phyloP scores from a whole-genome alignment of 345 rosid species.

The Citrus hindsii region DNA sequence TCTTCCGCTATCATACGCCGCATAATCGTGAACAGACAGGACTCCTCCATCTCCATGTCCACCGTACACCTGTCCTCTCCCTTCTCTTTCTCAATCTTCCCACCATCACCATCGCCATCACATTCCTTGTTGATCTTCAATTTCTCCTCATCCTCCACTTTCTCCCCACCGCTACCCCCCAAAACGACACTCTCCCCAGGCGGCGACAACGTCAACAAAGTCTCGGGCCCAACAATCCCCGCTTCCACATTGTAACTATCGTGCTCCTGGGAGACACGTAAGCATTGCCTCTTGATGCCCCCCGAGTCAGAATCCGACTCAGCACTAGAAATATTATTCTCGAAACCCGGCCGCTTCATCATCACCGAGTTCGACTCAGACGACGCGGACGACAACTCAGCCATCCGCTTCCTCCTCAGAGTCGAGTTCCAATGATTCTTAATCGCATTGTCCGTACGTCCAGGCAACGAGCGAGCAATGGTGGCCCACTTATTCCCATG shows the following conservation, averaged over 20 bases:
- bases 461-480: conserved; percentile 56
- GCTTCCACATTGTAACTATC: conserved; percentile 4
- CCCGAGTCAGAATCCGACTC: conserved; percentile 28
- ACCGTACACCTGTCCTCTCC: background rate
- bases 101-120: background rate
- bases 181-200: conserved; percentile 33
- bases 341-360: conserved; percentile 17
- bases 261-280: conserved; percentile 15
- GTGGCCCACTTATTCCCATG: conserved; percentile 77
- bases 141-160: background rate
- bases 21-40: conserved; percentile 40
- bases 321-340: background rate
- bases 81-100: background rate
- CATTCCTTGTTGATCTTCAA: background rate
- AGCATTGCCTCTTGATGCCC: conserved; percentile 26
- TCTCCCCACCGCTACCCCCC: background rate
- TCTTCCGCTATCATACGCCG: conserved; percentile 52
- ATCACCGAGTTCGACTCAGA: conserved; percentile 31
- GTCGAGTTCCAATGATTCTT: conserved; percentile 79
- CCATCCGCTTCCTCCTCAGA: conserved; percentile 27
- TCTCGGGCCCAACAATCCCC: conserved; percentile 25
- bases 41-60: conserved; percentile 31
- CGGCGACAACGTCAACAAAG: conserved; percentile 40
- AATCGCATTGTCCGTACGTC: conserved; percentile 65
- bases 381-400: conserved; percentile 26